phyloP scores from a whole-genome alignment of 2,329 filamentous ascomycete species.

The Penicillium aurantiogriseum region DNA sequence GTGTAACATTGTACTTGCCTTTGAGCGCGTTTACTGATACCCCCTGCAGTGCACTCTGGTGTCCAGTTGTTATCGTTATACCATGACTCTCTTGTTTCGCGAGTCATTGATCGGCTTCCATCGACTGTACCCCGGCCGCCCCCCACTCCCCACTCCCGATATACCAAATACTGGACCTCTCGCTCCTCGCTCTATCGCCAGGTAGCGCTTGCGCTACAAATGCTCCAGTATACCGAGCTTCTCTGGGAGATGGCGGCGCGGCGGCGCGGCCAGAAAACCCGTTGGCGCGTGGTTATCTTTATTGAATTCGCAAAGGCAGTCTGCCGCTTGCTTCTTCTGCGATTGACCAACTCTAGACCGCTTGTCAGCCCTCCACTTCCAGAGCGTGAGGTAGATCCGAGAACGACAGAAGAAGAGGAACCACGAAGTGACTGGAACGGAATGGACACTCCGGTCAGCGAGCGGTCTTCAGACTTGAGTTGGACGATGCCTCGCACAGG shows the following conservation, averaged over 20 bases:
- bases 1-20: constrained; percentile 23
- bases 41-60: constrained; percentile 67
- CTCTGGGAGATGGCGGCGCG: constrained; percentile 98
- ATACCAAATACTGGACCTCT: constrained; percentile 63
- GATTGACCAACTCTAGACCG: constrained; percentile 78
- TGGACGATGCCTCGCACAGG: constrained; percentile 97
- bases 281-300: constrained; percentile 84
- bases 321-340: constrained; percentile 75
- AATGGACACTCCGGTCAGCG: constrained; percentile 45
- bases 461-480: constrained; percentile 49
- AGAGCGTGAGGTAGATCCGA: constrained; percentile 75
- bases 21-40: constrained; percentile 1
- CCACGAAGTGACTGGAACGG: constrained; percentile 44
- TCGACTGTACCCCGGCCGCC: constrained; percentile 50
- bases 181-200: constrained; percentile 71
- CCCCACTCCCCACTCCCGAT: constrained; percentile 60
- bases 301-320: constrained; percentile 84
- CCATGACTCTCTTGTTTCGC: constrained; percentile 81
- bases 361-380: constrained; percentile 81
- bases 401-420: constrained; percentile 51
- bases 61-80: constrained; percentile 90
- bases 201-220: constrained; percentile 77
- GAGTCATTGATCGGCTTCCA: constrained; percentile 57
- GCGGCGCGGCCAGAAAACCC: constrained; percentile 70
- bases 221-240: constrained; percentile 91